Percentiles rank a stretch among this genome's conserved stretches.
Evolutionary conservation across 2,329 filamentous ascomycete species (phyloP).

Genomic region (Beauveria medogensis): DNA sequence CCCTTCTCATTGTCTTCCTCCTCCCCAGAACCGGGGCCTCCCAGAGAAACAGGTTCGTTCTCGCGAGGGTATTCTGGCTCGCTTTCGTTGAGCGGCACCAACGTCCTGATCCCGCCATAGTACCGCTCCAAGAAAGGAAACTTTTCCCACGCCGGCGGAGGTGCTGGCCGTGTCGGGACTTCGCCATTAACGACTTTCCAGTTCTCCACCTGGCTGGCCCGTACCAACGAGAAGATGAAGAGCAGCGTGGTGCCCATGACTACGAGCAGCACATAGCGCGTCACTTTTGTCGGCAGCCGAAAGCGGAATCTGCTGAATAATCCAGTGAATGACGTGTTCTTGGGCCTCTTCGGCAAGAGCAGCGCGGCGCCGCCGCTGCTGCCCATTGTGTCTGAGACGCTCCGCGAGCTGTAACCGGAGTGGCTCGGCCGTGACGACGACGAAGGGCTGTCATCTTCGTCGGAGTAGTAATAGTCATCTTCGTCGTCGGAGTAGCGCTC

Average conservation of each 20-base stretch:
- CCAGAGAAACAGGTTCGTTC: conserved; percentile 39
- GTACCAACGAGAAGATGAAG: conserved; percentile 68
- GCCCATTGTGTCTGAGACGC: conserved; percentile 36
- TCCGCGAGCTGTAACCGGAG: conserved; percentile 46
- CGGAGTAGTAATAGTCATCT: conserved; percentile 38
- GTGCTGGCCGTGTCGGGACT: conserved; percentile 37
- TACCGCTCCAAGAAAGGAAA: conserved; percentile 84
- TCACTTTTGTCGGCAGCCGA: conserved; percentile 62
- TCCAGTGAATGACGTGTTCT: conserved; percentile 14
- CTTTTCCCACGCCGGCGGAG: conserved; percentile 70
- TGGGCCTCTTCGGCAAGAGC: conserved; percentile 34
- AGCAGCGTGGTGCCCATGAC: conserved; percentile 62
- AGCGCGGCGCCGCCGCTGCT: conserved; percentile 20
- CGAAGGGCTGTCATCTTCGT: conserved; percentile 36
- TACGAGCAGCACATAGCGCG: conserved; percentile 68
- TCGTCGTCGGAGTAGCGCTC: conserved; percentile 45
- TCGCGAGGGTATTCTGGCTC: conserved; percentile 71
- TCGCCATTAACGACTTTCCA: conserved; percentile 48
- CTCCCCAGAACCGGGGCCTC: conserved; percentile 7
- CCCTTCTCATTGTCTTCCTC: background rate
- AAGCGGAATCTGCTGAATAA: conserved; percentile 36
- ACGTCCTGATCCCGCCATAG: conserved; percentile 73
- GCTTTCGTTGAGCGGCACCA: conserved; percentile 60
- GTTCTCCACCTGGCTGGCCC: conserved; percentile 65
- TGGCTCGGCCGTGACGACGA: conserved; percentile 30